Percentiles rank a stretch among this genome's conserved stretches.
phyloP scores from a whole-genome alignment of 108 stramenopile species.

The Stephanodiscus triporus region DNA sequence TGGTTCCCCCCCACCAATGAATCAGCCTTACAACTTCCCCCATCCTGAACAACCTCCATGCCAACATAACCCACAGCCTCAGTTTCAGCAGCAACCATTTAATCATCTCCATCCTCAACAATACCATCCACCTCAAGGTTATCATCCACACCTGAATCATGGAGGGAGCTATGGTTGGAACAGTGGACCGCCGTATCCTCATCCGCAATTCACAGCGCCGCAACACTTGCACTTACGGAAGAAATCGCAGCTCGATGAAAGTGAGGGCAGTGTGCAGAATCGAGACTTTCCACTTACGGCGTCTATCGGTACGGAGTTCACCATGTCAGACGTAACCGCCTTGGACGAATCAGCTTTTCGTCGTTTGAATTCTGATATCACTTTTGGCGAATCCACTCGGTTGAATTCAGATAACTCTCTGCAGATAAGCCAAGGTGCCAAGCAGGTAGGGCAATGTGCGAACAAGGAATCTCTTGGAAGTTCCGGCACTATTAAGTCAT shows the following conservation, averaged over 20 bases:
- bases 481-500: neutral
- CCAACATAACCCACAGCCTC: constrained; percentile 31
- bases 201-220: constrained; percentile 5
- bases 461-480: neutral
- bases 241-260: neutral
- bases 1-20: constrained; percentile 4
- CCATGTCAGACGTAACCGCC: constrained; percentile 44
- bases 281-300: constrained; percentile 27
- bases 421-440: neutral
- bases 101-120: constrained; percentile 1
- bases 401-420: neutral
- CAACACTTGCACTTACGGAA: constrained; percentile 13
- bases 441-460: neutral
- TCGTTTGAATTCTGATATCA: neutral
- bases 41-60: constrained; percentile 19
- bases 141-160: constrained; percentile 9
- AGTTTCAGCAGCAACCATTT: constrained; percentile 16
- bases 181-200: constrained; percentile 18
- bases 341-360: constrained; percentile 2
- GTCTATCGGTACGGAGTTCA: constrained; percentile 41
- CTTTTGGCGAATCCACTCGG: constrained; percentile 5
- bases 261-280: neutral
- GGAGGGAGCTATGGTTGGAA: neutral
- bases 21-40: constrained; percentile 1
- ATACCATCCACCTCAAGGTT: neutral